A percentile compares a stretch with the other conserved stretches of the same genome.
Evolutionary conservation across 2,329 filamentous ascomycete species (phyloP).

Genomic region (Pseudogymnoascus pannorum): DNA sequence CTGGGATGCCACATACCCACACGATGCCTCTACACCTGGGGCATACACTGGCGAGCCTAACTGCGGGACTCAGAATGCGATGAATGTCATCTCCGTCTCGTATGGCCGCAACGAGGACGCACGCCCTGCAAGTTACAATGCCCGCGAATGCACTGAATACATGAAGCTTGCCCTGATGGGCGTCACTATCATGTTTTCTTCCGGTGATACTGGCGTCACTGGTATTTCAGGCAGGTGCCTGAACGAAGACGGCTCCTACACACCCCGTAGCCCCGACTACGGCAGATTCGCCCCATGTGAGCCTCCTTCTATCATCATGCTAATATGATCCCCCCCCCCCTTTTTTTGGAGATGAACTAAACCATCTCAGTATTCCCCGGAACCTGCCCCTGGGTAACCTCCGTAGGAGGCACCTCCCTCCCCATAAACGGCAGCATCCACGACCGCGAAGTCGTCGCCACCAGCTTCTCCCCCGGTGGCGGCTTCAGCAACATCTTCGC

Average conservation of each 20-base stretch:
- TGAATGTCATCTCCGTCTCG: slow-evolving; percentile 48
- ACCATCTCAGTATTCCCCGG: slow-evolving; percentile 50
- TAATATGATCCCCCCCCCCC: background rate
- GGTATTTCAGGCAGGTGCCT: slow-evolving; percentile 12
- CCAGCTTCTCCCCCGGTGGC: slow-evolving; percentile 32
- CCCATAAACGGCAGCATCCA: slow-evolving; percentile 29
- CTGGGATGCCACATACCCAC: slow-evolving; percentile 30
- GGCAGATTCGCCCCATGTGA: slow-evolving; percentile 17
- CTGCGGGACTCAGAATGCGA: slow-evolving; percentile 38
- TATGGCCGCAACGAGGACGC: slow-evolving; percentile 60
- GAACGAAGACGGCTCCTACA: slow-evolving; percentile 15
- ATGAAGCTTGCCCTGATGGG: slow-evolving; percentile 58
- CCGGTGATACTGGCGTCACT: slow-evolving; percentile 45
- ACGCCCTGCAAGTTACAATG: slow-evolving; percentile 52
- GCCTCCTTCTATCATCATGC: background rate
- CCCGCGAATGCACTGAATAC: slow-evolving; percentile 54
- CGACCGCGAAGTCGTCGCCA: slow-evolving; percentile 16
- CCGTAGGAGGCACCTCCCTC: slow-evolving; percentile 52
- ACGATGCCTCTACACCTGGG: slow-evolving; percentile 26
- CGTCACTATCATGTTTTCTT: slow-evolving; percentile 53
- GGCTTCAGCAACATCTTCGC: slow-evolving; percentile 41
- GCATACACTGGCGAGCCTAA: slow-evolving; percentile 35
- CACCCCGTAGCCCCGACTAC: slow-evolving; percentile 13
- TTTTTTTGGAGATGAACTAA: slow-evolving; percentile 10
- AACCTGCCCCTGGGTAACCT: slow-evolving; percentile 60